These are phyloP conservation scores for Eutrema yunnanense DNA, from an alignment of 345 rosid genomes.

Conservation along the genomic window DNA sequence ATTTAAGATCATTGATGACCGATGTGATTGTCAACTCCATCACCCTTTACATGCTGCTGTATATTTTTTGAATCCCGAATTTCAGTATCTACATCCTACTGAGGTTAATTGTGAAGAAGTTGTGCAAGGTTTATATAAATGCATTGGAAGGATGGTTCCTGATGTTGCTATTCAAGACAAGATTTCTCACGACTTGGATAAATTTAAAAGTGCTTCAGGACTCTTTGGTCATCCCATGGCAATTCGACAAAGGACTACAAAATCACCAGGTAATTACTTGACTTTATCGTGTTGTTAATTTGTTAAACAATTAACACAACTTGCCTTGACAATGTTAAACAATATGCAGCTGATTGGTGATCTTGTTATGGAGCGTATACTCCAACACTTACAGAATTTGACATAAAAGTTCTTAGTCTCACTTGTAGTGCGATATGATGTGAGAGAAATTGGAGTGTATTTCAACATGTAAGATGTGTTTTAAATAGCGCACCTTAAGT, in stretches of 20 bases:
- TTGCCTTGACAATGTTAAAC: too few species aligned
- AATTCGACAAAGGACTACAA: background rate
- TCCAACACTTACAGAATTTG: too few species aligned
- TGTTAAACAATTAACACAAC: too few species aligned
- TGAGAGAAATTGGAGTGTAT: too few species aligned
- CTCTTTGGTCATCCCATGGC: background rate
- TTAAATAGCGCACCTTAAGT: too few species aligned
- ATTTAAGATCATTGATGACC: background rate
- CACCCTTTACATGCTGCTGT: background rate
- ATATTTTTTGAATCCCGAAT: background rate
- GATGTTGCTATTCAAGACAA: background rate
- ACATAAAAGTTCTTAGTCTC: too few species aligned
- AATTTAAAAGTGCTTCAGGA: background rate
- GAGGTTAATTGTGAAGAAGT: background rate
- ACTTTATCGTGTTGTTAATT: too few species aligned
- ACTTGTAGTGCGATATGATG: too few species aligned
- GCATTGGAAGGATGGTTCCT: background rate
- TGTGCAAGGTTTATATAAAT: background rate
- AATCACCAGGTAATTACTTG: background rate
- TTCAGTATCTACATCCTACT: background rate
- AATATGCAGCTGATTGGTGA: background rate
- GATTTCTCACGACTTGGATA: background rate
- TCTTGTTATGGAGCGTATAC: too few species aligned
- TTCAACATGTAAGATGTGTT: too few species aligned
- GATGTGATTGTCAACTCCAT: background rate